Percentiles rank a stretch among this genome's conserved stretches.
These are phyloP conservation scores for Protea cynaroides DNA, from an alignment of 164 flowering plant genomes.

Conservation along the genomic window DNA sequence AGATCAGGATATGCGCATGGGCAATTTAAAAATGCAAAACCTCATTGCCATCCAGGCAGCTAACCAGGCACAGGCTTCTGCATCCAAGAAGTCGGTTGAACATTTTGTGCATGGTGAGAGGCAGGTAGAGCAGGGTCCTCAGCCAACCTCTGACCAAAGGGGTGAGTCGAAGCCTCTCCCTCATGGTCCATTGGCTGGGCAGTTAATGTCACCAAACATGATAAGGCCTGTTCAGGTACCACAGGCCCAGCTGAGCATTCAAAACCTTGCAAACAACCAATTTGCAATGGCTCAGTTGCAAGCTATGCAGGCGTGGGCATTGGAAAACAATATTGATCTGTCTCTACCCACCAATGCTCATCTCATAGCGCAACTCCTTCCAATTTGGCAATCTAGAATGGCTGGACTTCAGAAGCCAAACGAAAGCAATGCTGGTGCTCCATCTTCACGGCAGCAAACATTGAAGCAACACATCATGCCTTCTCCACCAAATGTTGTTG, in stretches of 20 bases:
- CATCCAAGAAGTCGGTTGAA: constrained; percentile 59
- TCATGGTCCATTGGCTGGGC: constrained; percentile 40
- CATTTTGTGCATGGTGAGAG: constrained; percentile 48
- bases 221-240: constrained; percentile 48
- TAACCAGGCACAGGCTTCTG: constrained; percentile 60
- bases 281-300: constrained; percentile 77
- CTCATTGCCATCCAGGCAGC: constrained; percentile 55
- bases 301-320: constrained; percentile 85
- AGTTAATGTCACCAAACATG: constrained; percentile 32
- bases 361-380: constrained; percentile 69
- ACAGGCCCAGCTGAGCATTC: constrained; percentile 47
- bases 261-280: constrained; percentile 52
- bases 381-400: constrained; percentile 71
- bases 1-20: constrained; percentile 61
- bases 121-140: constrained; percentile 58
- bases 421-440: constrained; percentile 43
- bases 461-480: constrained; percentile 53
- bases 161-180: constrained; percentile 40
- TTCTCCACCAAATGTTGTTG: constrained; percentile 57
- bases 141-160: constrained; percentile 38
- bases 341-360: constrained; percentile 74
- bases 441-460: constrained; percentile 35
- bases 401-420: constrained; percentile 57
- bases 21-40: constrained; percentile 72
- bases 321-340: constrained; percentile 84